A percentile compares a stretch with the other conserved stretches of the same genome.
Evolutionary conservation across 2,329 filamentous ascomycete genomes (phyloP).

Genomic region (Pseudocercospora fuligena): DNA sequence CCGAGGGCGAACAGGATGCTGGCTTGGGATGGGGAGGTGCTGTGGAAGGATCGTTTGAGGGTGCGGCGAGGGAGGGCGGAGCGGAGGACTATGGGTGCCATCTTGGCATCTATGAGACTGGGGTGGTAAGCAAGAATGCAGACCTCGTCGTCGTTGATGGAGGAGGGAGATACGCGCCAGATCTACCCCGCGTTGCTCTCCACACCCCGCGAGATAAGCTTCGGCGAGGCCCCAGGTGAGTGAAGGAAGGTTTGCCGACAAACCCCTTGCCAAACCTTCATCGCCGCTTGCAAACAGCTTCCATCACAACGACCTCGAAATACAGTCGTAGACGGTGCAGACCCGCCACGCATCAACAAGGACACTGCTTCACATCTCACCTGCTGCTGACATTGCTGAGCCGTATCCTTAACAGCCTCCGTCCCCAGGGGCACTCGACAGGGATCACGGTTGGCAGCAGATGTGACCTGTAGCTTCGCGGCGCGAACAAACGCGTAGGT

Average conservation of each 20-base stretch:
- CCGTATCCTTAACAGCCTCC: too few relatives aligned
- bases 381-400: too few relatives aligned
- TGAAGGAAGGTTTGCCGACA: neutral
- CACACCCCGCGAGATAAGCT: neutral
- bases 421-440: too few relatives aligned
- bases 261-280: too few relatives aligned
- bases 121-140: neutral
- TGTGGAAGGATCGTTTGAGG: constrained; percentile 28
- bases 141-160: neutral
- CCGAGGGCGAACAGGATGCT: constrained; percentile 37
- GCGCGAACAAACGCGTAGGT: too few relatives aligned
- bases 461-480: too few relatives aligned
- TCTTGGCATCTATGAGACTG: neutral
- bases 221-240: neutral
- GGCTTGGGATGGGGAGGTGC: constrained; percentile 23
- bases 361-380: too few relatives aligned
- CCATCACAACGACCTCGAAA: too few relatives aligned
- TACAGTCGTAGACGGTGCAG: too few relatives aligned
- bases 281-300: too few relatives aligned
- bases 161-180: neutral
- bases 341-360: too few relatives aligned
- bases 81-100: constrained; percentile 7
- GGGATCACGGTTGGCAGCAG: too few relatives aligned
- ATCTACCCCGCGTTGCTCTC: neutral
- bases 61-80: neutral